Conservation (phyloP, 495 filamentous ascomycete genomes). For the Choiromyces venosus region DNA sequence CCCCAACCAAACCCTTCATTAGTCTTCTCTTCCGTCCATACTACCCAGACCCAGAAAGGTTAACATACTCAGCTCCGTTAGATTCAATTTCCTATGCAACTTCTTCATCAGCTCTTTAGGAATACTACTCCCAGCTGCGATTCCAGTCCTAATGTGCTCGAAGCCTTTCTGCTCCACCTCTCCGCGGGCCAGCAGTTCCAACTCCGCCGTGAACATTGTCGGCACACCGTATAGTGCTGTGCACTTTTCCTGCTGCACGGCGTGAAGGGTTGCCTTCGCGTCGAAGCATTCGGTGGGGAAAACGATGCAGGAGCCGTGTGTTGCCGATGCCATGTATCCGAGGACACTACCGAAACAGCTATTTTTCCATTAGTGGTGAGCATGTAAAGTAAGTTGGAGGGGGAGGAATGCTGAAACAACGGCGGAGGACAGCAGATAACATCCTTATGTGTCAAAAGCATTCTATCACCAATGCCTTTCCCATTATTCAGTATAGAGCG, state of each 20-base stretch:
- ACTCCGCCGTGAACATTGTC: constrained; percentile 91
- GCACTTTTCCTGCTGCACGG: constrained; percentile 67
- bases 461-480: constrained; percentile 69
- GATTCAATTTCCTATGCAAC: constrained; percentile 67
- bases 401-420: constrained; percentile 59
- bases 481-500: constrained; percentile 86
- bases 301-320: constrained; percentile 75
- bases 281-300: constrained; percentile 87
- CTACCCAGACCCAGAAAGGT: background rate
- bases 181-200: constrained; percentile 62
- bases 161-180: constrained; percentile 55
- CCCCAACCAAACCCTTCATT: background rate
- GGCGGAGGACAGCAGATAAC: constrained; percentile 81
- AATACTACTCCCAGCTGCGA: constrained; percentile 81
- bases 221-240: constrained; percentile 90
- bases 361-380: constrained; percentile 10
- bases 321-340: constrained; percentile 90
- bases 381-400: background rate
- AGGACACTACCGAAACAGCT: constrained; percentile 82
- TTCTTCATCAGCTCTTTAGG: constrained; percentile 79
- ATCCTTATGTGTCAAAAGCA: constrained; percentile 68
- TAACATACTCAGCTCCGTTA: constrained; percentile 63
- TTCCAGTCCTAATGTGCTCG: constrained; percentile 72
- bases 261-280: constrained; percentile 61
- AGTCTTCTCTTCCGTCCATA: background rate